Evolutionary conservation across 1,139 yeast genomes (phyloP).

Genomic region (Spathaspora jeffriesii): DNA sequence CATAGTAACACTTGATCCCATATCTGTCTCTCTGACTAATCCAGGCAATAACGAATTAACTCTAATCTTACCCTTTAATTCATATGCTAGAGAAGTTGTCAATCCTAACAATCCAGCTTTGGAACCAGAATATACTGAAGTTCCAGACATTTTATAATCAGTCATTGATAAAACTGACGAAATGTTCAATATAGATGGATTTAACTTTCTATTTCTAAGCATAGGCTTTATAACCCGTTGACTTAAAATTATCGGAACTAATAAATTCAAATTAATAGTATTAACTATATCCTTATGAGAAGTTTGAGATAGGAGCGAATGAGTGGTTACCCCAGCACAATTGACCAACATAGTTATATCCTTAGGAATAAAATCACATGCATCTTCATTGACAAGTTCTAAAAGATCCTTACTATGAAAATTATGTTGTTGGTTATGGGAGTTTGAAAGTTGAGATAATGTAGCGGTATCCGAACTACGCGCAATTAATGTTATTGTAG

Average conservation of each 20-base stretch:
- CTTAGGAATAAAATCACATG: constrained; percentile 7
- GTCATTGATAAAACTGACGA: constrained; percentile 66
- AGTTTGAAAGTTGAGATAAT: constrained; percentile 37
- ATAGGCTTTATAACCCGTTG: constrained; percentile 28
- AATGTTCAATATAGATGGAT: constrained; percentile 55
- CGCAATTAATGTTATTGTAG: constrained; percentile 62
- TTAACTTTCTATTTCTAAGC: constrained; percentile 5
- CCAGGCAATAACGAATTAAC: constrained; percentile 78
- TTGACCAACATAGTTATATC: constrained; percentile 58
- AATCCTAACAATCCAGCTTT: constrained; percentile 80
- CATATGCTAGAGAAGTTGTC: constrained; percentile 62
- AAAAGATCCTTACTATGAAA: constrained; percentile 53
- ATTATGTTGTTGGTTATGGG: constrained; percentile 44
- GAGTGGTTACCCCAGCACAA: constrained; percentile 82
- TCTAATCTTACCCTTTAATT: constrained; percentile 52
- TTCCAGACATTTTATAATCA: constrained; percentile 52
- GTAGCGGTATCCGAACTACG: constrained; percentile 35
- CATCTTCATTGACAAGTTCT: constrained; percentile 2
- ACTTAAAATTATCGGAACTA: constrained; percentile 64
- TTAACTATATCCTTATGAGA: constrained; percentile 39
- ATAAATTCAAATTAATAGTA: constrained; percentile 61
- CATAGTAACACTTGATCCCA: constrained; percentile 40
- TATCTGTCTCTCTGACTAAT: constrained; percentile 69
- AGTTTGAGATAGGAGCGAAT: constrained; percentile 51
- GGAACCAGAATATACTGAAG: constrained; percentile 76